phyloP scores from a whole-genome alignment of 441 rosid genomes.

The Gossypium gossypioides region DNA sequence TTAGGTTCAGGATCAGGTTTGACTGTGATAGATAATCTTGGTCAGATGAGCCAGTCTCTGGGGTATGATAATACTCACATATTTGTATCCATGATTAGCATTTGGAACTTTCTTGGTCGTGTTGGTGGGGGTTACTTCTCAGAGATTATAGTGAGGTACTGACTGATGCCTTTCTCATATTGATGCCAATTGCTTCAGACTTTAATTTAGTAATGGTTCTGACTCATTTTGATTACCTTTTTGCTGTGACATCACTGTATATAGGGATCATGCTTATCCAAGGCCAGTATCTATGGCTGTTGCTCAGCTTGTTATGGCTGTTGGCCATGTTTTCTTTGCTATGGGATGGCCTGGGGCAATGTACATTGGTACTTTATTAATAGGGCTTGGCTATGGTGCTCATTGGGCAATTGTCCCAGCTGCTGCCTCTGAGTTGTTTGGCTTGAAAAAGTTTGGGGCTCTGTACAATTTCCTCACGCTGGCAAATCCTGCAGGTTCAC shows the following conservation, averaged over 20 bases:
- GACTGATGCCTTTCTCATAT: neutral
- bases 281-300: slow-evolving; percentile 70
- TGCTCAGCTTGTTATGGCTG: slow-evolving; percentile 72
- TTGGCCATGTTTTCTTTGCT: slow-evolving; percentile 74
- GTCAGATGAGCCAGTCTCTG: slow-evolving; percentile 92
- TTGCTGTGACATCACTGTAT: neutral
- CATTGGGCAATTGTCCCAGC: slow-evolving; percentile 98
- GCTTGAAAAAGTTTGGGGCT: slow-evolving; percentile 84
- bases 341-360: slow-evolving; percentile 88
- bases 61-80: slow-evolving; percentile 74
- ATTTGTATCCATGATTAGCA: slow-evolving; percentile 87
- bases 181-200: neutral
- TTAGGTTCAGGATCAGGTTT: slow-evolving; percentile 92
- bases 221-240: slow-evolving; percentile 9
- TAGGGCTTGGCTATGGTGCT: slow-evolving; percentile 89
- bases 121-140: slow-evolving; percentile 89
- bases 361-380: slow-evolving; percentile 71
- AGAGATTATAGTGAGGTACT: slow-evolving; percentile 73
- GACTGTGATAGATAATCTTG: slow-evolving; percentile 91
- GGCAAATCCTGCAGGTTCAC: slow-evolving; percentile 86
- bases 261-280: slow-evolving; percentile 85
- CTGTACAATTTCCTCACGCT: slow-evolving; percentile 87
- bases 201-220: slow-evolving; percentile 9
- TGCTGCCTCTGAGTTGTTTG: slow-evolving; percentile 87
- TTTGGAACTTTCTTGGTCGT: slow-evolving; percentile 97